Evolutionary conservation across 768 basidiomycete species (phyloP).

Genomic region (Phaeolepiota aurea): DNA sequence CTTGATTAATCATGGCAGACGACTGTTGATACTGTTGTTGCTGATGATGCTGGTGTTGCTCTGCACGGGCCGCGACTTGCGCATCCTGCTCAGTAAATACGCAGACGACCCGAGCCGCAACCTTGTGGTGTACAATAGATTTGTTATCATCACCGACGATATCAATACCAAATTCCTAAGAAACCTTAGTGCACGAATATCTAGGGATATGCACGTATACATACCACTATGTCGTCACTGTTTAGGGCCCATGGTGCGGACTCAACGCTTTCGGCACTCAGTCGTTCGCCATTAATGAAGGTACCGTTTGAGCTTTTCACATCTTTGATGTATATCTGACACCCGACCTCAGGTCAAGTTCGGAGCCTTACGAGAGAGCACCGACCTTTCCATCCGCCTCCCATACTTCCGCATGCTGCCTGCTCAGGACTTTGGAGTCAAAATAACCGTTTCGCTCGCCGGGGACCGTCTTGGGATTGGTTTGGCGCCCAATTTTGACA

Average conservation of each 20-base stretch:
- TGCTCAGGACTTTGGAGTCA: constrained; percentile 87
- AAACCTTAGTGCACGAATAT: too few species aligned
- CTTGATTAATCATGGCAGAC: constrained; percentile 11
- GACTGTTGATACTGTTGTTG: constrained; percentile 26
- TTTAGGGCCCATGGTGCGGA: constrained; percentile 92
- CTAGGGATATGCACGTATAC: constrained; percentile 20
- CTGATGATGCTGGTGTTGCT: constrained; percentile 54
- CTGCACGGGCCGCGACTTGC: constrained; percentile 60
- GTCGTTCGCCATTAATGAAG: constrained; percentile 93
- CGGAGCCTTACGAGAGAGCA: too few species aligned
- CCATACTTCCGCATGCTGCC: constrained; percentile 99
- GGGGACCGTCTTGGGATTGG: constrained; percentile 91
- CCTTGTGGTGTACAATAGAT: constrained; percentile 97
- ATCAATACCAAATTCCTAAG: constrained; percentile 97
- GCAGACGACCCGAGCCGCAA: constrained; percentile 89
- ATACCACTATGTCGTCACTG: constrained; percentile 90
- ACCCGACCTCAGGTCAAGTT: constrained; percentile 9
- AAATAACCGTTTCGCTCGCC: constrained; percentile 94
- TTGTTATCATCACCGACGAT: constrained; percentile 98
- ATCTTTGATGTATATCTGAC: constrained; percentile 94
- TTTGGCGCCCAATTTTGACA: constrained; percentile 92
- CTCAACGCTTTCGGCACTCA: constrained; percentile 84
- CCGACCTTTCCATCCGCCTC: constrained; percentile 81
- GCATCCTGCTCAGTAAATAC: constrained; percentile 84
- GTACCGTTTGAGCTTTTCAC: constrained; percentile 98